A percentile compares a stretch with the other conserved stretches of the same genome.
These are phyloP conservation scores for Trypanosoma cruzi DNA, from an alignment of 208 protist species.

Conservation along the genomic window DNA sequence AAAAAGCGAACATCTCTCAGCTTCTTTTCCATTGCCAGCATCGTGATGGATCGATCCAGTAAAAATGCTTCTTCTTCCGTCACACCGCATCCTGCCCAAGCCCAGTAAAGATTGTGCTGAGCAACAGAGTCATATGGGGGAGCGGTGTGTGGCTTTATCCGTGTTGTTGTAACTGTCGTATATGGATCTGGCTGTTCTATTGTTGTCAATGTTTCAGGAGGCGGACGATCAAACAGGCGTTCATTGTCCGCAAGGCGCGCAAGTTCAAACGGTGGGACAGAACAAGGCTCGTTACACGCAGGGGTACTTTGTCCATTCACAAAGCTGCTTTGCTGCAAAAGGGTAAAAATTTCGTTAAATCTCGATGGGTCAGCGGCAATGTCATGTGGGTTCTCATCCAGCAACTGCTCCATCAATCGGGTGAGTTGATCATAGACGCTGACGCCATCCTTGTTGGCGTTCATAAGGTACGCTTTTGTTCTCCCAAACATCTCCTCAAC, in stretches of 20 bases:
- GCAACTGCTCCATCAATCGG: slow-evolving; percentile 78
- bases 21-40: slow-evolving; percentile 87
- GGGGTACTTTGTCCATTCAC: slow-evolving; percentile 70
- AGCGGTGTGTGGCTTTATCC: slow-evolving; percentile 74
- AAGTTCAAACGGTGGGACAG: slow-evolving; percentile 66
- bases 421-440: slow-evolving; percentile 93
- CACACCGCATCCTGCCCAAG: slow-evolving; percentile 72
- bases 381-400: slow-evolving; percentile 81
- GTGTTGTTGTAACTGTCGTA: slow-evolving; percentile 91
- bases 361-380: slow-evolving; percentile 67
- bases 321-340: slow-evolving; percentile 86
- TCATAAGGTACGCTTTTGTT: slow-evolving; percentile 91
- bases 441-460: slow-evolving; percentile 83
- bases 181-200: slow-evolving; percentile 92
- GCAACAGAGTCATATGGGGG: slow-evolving; percentile 72
- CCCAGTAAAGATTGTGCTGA: slow-evolving; percentile 82
- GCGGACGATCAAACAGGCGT: slow-evolving; percentile 72
- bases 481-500: slow-evolving; percentile 74
- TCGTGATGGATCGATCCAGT: slow-evolving; percentile 88
- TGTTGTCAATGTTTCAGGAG: slow-evolving; percentile 77
- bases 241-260: slow-evolving; percentile 71
- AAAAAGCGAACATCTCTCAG: slow-evolving; percentile 89
- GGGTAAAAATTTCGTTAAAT: slow-evolving; percentile 75
- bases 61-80: slow-evolving; percentile 86
- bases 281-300: slow-evolving; percentile 61